Percentiles rank a stretch among this genome's conserved stretches.
Evolutionary conservation across 78 protist genomes (phyloP).

Genomic region (Isochrysis galbana): DNA sequence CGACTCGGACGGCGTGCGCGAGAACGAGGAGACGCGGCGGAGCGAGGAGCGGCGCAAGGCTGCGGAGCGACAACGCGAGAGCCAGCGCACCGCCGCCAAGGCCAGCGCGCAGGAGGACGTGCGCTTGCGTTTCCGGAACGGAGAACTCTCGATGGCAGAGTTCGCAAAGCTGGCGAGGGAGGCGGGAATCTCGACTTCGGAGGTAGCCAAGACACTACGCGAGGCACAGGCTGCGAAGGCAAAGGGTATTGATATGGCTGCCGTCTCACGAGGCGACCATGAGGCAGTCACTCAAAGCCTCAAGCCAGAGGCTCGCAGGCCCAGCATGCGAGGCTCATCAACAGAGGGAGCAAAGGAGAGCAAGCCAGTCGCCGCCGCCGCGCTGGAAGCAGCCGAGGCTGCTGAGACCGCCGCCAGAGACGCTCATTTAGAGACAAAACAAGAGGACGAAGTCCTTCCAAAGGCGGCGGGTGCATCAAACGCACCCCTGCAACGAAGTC

Average conservation of each 20-base stretch:
- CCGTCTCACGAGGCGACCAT: neutral
- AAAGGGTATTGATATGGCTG: neutral
- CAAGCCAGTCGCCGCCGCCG: neutral
- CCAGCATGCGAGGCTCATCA: neutral
- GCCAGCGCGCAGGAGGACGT: neutral
- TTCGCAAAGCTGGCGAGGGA: neutral
- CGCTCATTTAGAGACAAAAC: neutral
- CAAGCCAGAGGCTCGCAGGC: neutral
- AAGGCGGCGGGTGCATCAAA: neutral
- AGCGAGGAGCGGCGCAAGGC: neutral
- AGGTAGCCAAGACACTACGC: neutral
- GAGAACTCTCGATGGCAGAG: neutral
- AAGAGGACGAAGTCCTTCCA: neutral
- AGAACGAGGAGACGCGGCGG: neutral
- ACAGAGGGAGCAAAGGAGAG: neutral
- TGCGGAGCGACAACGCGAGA: neutral
- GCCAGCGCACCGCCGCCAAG: neutral
- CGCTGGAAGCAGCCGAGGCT: neutral
- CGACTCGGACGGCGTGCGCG: slow-evolving; percentile 7
- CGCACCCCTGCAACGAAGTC: neutral
- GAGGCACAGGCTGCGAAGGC: neutral
- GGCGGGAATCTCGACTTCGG: neutral
- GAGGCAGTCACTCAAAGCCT: neutral
- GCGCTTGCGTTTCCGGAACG: neutral
- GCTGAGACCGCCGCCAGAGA: neutral